These are phyloP conservation scores for Kazachstania bromeliacearum DNA, from an alignment of 805 yeast genomes.

Conservation along the genomic window DNA sequence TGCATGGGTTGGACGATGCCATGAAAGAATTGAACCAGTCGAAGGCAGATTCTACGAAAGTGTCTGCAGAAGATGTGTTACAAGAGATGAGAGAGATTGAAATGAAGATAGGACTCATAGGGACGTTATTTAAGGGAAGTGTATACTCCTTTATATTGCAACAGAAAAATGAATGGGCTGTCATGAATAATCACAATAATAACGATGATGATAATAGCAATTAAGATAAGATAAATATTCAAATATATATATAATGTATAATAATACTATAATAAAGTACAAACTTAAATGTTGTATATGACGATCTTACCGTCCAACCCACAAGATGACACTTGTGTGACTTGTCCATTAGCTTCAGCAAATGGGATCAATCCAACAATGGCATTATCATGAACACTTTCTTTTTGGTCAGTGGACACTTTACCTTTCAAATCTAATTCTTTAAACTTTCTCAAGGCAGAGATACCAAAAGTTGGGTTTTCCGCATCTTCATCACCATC, in stretches of 20 bases:
- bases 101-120: conserved; percentile 52
- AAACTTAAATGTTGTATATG: conserved; percentile 38
- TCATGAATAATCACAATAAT: conserved; percentile 3
- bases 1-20: conserved; percentile 23
- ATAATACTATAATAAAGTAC: not conserved
- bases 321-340: conserved; percentile 57
- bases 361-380: conserved; percentile 56
- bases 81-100: conserved; percentile 53
- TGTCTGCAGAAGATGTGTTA: conserved; percentile 30
- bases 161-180: conserved; percentile 28
- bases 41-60: not conserved
- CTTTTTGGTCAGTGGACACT: conserved; percentile 39
- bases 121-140: conserved; percentile 59
- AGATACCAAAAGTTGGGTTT: conserved; percentile 46
- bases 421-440: conserved; percentile 93
- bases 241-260: not conserved
- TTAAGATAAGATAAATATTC: not conserved
- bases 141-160: conserved; percentile 56
- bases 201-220: conserved; percentile 10
- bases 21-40: conserved; percentile 17
- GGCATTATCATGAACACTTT: conserved; percentile 85
- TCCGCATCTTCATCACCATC: conserved; percentile 47
- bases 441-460: conserved; percentile 86
- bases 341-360: conserved; percentile 38
- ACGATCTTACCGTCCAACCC: conserved; percentile 93